phyloP scores from a whole-genome alignment of 192 early-diverging fungal species.

The Nowakowskiella sp. region DNA sequence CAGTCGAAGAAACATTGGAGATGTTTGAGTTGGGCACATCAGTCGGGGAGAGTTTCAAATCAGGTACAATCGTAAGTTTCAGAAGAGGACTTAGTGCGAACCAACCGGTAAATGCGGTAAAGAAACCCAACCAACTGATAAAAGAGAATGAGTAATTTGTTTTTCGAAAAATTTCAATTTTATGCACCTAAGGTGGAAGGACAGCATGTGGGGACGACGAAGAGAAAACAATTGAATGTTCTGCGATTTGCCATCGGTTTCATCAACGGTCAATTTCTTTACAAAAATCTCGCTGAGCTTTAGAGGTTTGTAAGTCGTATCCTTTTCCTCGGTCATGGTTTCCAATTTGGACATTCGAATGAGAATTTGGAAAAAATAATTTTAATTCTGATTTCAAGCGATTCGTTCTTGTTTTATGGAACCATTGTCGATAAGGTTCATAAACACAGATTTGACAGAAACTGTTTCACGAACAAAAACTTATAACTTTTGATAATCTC shows the following conservation, averaged over 20 bases:
- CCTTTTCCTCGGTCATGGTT: no score
- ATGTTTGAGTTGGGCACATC: constrained; percentile 41
- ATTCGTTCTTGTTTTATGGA: no score
- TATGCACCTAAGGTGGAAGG: constrained; percentile 18
- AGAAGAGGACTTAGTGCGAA: constrained; percentile 53
- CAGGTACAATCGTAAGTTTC: constrained; percentile 40
- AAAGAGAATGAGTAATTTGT: neutral
- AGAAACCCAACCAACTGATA: neutral
- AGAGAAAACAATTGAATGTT: constrained; percentile 8
- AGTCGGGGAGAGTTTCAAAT: constrained; percentile 37
- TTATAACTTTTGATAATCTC: no score
- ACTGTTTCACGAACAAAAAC: no score
- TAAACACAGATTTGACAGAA: no score
- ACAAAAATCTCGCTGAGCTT: no score
- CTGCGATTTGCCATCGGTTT: constrained; percentile 10
- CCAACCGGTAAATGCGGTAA: constrained; percentile 24
- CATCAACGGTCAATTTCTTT: no score
- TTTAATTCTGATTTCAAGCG: no score
- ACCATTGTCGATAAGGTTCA: no score
- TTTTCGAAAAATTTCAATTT: neutral
- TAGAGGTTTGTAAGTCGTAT: no score
- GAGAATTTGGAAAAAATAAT: no score
- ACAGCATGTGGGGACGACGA: constrained; percentile 19
- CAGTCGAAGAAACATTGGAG: constrained; percentile 45
- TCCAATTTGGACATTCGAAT: no score